Base-by-base conservation (phyloP, 441 rosid genomes). In the Euphorbia corollata region DNA sequence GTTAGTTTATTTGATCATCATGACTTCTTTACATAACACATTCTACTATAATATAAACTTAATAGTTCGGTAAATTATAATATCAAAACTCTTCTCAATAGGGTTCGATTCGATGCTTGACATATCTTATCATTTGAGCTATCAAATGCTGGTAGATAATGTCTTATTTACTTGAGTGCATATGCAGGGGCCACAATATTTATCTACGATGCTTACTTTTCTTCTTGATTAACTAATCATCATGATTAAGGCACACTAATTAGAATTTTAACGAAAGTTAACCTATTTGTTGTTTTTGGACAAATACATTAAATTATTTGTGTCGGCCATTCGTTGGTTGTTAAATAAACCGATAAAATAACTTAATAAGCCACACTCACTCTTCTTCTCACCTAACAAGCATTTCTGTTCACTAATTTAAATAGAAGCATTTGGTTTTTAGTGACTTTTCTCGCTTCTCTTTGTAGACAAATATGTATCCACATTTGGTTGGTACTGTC, bases 321-420 rank as follows among this genome's bases (percentile, higher is more conserved):
- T 74, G 77, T 77, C 70, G 64, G 67, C 61, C 58, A 59, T 57
- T 71, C 38, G 36, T 66, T 58, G 3, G 16, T 61, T 20, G 18
- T 15, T 12, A 16, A 36, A 36, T 5, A 36, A 36, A 36, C 41
- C 5, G 8, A 36, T 36, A 5, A 36, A 36, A 36, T 4, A 27
- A 27, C 32, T 27, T 27, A 27, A 27, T 27, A 27, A 27, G 32
- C 78, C 78, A 32, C 78, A 18, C 45, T 55, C 56, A 23, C 61
- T 71, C 50, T 13, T 50, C 65, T 22, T 34, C 48, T 23, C 59
- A 50, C 22, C 58, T 2, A 58, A 43, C 63, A 55, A 45, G 45
- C 55, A 5, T 19, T 8, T n/a, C 45, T 19, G 0, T 36, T 8
- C 41, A 0, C 41, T 36, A 36, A 36, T 36, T 8, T 36, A 36